Evolutionary conservation across 2,329 filamentous ascomycete species (phyloP).

Genomic region (Clarireedia paspali): DNA sequence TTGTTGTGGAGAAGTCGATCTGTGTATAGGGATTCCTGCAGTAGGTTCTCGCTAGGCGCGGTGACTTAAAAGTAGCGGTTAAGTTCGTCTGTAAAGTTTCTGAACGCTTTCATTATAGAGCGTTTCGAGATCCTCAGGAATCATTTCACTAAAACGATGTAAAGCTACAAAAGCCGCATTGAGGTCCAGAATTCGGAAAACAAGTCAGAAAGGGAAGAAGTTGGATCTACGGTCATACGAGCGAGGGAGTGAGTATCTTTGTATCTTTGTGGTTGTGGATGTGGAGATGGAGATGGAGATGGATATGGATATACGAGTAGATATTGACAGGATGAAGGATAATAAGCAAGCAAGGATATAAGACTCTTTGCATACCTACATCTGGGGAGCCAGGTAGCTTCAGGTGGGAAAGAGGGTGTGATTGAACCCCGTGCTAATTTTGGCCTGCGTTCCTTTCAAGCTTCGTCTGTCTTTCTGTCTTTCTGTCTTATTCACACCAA

Average conservation of each 20-base stretch:
- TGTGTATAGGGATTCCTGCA: not conserved
- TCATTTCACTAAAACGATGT: too few species aligned
- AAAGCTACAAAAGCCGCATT: too few species aligned
- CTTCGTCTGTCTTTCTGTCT: not conserved
- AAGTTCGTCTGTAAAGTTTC: not conserved
- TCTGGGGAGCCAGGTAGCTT: too few species aligned
- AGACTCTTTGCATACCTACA: too few species aligned
- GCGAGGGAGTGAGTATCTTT: too few species aligned
- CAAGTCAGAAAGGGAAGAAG: too few species aligned
- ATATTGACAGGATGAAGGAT: not conserved
- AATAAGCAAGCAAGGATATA: too few species aligned
- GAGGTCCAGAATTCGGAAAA: too few species aligned
- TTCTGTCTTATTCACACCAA: not conserved
- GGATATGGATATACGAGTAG: not conserved
- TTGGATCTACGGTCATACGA: too few species aligned
- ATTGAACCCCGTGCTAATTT: not conserved
- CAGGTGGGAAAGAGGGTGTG: too few species aligned
- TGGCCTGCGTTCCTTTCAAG: not conserved
- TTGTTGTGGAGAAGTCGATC: not conserved
- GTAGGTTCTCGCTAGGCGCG: constrained; percentile 8
- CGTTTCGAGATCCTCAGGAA: not conserved
- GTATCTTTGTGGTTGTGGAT: not conserved
- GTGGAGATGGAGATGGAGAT: not conserved
- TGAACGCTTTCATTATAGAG: not conserved
- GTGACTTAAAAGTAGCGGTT: not conserved